These are phyloP conservation scores for Betula pendula DNA, from an alignment of 306 rosid genomes.

Conservation along the genomic window DNA sequence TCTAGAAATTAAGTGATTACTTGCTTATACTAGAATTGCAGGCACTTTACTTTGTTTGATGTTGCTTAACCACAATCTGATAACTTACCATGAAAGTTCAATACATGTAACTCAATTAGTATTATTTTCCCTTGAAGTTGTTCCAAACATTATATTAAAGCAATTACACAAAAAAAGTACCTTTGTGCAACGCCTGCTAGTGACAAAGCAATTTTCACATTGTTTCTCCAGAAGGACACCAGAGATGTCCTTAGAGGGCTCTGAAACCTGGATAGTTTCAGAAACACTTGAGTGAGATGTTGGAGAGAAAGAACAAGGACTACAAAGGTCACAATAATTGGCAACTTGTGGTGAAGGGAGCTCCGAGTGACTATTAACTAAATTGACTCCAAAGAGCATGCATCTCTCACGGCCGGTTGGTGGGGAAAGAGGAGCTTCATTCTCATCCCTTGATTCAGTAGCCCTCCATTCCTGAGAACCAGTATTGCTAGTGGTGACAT, in stretches of 20 bases:
- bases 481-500: slow-evolving; percentile 33
- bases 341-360: slow-evolving; percentile 74
- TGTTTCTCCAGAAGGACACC: slow-evolving; percentile 36
- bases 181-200: slow-evolving; percentile 63
- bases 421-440: slow-evolving; percentile 35
- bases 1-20: no score
- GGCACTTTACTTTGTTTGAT: neutral
- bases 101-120: neutral
- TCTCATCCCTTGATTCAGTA: slow-evolving; percentile 38
- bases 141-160: neutral
- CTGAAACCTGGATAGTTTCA: slow-evolving; percentile 34
- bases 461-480: slow-evolving; percentile 36
- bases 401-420: slow-evolving; percentile 23
- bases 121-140: neutral
- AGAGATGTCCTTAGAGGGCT: slow-evolving; percentile 29
- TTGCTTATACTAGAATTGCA: neutral
- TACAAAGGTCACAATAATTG: slow-evolving; percentile 32
- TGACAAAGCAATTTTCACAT: slow-evolving; percentile 45
- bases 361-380: slow-evolving; percentile 45
- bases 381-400: slow-evolving; percentile 58
- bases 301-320: slow-evolving; percentile 46
- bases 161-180: slow-evolving; percentile 30
- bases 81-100: neutral
- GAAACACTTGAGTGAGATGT: slow-evolving; percentile 40
- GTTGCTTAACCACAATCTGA: neutral